Conservation (phyloP, 805 yeast genomes). For the Tetrapisispora fleetii region DNA sequence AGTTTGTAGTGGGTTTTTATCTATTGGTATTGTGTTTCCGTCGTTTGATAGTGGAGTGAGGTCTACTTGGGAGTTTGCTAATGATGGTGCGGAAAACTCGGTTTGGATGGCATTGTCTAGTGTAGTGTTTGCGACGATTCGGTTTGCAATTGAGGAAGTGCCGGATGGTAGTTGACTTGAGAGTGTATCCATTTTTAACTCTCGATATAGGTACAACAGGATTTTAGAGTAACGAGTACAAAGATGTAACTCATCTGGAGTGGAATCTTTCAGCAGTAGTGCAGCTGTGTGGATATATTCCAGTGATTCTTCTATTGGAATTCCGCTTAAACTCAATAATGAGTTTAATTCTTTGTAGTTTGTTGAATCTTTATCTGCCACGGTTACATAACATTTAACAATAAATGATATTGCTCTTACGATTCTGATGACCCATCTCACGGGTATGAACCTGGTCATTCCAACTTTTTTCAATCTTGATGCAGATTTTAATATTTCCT, state of each 20-base stretch:
- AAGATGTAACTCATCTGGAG: constrained; percentile 83
- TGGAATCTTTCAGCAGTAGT: constrained; percentile 61
- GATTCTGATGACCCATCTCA: constrained; percentile 81
- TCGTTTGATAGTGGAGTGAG: background rate
- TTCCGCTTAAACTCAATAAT: constrained; percentile 48
- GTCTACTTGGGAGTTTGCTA: background rate
- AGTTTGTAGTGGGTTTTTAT: background rate
- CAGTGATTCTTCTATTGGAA: constrained; percentile 62
- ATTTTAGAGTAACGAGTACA: constrained; percentile 73
- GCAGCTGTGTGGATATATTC: constrained; percentile 64
- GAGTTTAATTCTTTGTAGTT: constrained; percentile 35
- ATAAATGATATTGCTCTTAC: constrained; percentile 85
- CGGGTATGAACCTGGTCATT: constrained; percentile 71
- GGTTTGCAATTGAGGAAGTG: background rate
- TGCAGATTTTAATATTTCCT: constrained; percentile 63
- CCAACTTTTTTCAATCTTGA: constrained; percentile 56
- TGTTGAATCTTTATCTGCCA: constrained; percentile 32
- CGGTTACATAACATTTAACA: constrained; percentile 70
- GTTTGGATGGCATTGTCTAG: background rate
- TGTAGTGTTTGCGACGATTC: background rate
- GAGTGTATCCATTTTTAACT: constrained; percentile 45
- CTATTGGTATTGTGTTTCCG: background rate
- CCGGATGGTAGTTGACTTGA: background rate
- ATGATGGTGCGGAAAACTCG: background rate
- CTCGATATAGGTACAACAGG: constrained; percentile 64